These are phyloP conservation scores for Termitomyces sp. DNA, from an alignment of 768 basidiomycete species.

Conservation along the genomic window DNA sequence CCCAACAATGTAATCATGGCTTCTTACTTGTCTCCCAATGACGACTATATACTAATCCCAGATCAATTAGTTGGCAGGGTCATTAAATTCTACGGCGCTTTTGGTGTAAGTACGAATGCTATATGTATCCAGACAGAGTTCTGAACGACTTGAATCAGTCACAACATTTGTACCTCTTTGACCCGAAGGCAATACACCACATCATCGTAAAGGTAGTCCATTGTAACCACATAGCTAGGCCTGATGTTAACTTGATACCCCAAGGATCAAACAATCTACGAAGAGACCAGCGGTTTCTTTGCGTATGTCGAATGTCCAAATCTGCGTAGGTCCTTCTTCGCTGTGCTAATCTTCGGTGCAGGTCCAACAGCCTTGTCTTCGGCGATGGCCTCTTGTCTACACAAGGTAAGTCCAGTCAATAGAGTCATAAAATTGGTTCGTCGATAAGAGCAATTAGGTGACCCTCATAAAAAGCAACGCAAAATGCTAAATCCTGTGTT, in stretches of 20 bases:
- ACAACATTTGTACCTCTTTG: constrained; percentile 34
- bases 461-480: constrained; percentile 26
- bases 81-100: constrained; percentile 26
- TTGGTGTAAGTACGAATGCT: constrained; percentile 26
- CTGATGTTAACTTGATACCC: not conserved
- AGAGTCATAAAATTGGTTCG: not conserved
- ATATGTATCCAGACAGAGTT: too few relatives aligned
- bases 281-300: constrained; percentile 21
- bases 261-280: constrained; percentile 29
- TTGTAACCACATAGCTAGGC: not conserved
- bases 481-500: constrained; percentile 45
- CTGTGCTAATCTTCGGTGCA: constrained; percentile 11
- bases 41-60: not conserved
- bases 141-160: constrained; percentile 15
- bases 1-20: constrained; percentile 26
- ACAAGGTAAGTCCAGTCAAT: constrained; percentile 15
- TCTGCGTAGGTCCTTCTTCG: not conserved
- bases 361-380: constrained; percentile 18
- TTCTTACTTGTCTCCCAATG: not conserved
- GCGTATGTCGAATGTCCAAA: constrained; percentile 14
- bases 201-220: constrained; percentile 38
- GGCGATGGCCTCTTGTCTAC: constrained; percentile 26
- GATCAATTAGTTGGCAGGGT: constrained; percentile 28
- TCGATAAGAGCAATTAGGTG: not conserved
- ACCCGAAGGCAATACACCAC: constrained; percentile 42